Base-by-base conservation (phyloP, 805 yeast species). In the Scheffersomyces coipomensis region DNA sequence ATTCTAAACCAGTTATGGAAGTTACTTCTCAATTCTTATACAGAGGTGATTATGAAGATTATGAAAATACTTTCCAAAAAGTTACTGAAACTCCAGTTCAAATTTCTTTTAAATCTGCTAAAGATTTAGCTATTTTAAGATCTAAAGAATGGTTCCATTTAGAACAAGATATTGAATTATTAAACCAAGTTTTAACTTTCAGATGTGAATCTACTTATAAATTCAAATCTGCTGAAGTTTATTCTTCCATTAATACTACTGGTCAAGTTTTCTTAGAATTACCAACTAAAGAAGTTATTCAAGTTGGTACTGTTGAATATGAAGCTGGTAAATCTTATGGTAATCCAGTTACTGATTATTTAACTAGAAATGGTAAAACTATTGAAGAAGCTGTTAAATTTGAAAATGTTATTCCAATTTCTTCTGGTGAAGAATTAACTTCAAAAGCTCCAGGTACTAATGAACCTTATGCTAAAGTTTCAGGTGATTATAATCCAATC, bases 121-220 rank as follows among this genome's bases (percentile, higher is more conserved):
- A 88, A 74, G 98, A 93, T 58, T 83, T 89, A 53, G 97, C 99
- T 36, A 88, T 93, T 43, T 77, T 93, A 65, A 79, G 80, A 58
- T 88, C 98, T 19, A 93, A 93, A 76, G 98, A 93, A 70, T 93
- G 99, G 99, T 91, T 95, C 81, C 88, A 88, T 58, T 75, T 87
- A 53, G 85, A 82, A 48, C 71, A 74, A 54, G 79, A 76, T 34
- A 69, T 80, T 51, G 89, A 87, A 46, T 73, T 93, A 55, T 73
- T 87, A 53, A 79, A 82, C 58, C 80, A 89, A 73, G 81, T 85
- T 34, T 75, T 93, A 61, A 87, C 88, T 31, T 91, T 93, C 78
- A 83, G 97, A 68, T 83, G 88, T 54, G 83, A 85, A 60, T 86
- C 98, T 26, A 80, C 83, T 47, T 83, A 87, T 58, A 79, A 85